phyloP scores from a whole-genome alignment of 306 rosid genomes.

The Echinosophora koreensis region DNA sequence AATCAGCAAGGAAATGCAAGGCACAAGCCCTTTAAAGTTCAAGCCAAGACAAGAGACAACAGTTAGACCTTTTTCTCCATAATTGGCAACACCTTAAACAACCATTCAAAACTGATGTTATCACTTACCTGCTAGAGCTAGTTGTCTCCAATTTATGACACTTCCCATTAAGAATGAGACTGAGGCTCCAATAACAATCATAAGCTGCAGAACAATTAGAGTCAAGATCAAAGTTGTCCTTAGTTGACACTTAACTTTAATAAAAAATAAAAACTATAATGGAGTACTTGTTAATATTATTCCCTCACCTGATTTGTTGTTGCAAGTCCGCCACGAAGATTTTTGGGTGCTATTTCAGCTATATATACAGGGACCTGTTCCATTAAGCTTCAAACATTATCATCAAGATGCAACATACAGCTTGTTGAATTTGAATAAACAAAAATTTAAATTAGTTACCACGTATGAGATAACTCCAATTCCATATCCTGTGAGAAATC shows the following conservation, averaged over 20 bases:
- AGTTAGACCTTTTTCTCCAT: constrained; percentile 7
- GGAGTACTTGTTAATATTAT: constrained; percentile 13
- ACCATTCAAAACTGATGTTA: constrained; percentile 21
- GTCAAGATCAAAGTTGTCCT: constrained; percentile 31
- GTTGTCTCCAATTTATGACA: constrained; percentile 64
- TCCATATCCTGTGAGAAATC: constrained; percentile 79
- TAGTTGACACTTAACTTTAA: neutral
- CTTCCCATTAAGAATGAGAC: constrained; percentile 69
- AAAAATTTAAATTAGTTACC: constrained; percentile 48
- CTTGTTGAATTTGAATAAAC: neutral
- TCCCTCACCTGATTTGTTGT: constrained; percentile 67
- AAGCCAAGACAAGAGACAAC: constrained; percentile 26
- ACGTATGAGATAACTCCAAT: constrained; percentile 84
- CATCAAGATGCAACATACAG: constrained; percentile 11
- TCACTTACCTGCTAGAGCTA: constrained; percentile 65
- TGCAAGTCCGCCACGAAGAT: constrained; percentile 79
- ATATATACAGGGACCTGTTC: constrained; percentile 76
- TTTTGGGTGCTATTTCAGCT: constrained; percentile 76
- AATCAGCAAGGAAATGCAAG: constrained; percentile 67
- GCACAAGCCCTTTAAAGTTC: constrained; percentile 66
- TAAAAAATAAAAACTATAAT: neutral
- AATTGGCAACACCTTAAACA: neutral
- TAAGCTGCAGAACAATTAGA: constrained; percentile 57
- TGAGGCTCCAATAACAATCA: constrained; percentile 77
- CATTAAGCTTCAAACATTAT: constrained; percentile 34